phyloP scores from a whole-genome alignment of 2,329 filamentous ascomycete genomes.

The Aspergillus viridinutans region DNA sequence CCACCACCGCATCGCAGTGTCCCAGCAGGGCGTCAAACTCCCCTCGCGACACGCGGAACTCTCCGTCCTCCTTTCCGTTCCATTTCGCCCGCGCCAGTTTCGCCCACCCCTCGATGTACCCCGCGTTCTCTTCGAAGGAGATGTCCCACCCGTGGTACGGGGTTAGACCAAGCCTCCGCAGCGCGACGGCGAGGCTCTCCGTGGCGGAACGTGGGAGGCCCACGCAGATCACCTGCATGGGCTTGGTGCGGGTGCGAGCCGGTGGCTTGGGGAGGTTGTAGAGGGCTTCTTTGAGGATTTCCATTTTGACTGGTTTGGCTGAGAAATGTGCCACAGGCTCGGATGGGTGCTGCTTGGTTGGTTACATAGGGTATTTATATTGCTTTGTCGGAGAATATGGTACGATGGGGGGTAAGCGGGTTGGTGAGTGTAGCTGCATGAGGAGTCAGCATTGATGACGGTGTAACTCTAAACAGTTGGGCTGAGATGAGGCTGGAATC shows the following conservation, averaged over 20 bases:
- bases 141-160: conserved; percentile 21
- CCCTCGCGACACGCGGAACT: conserved; percentile 3
- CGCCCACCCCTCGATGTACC: conserved; percentile 1
- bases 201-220: conserved; percentile 22
- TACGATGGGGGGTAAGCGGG: not conserved
- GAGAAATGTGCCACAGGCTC: not conserved
- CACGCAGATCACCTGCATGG: conserved; percentile 20
- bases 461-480: not conserved
- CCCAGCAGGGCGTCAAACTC: conserved; percentile 30
- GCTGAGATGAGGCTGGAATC: no score
- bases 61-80: conserved; percentile 7
- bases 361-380: not conserved
- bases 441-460: not conserved
- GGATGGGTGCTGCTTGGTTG: not conserved
- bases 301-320: not conserved
- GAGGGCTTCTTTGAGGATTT: not conserved
- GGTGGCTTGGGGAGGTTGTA: conserved; percentile 4
- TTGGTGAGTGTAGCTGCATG: not conserved
- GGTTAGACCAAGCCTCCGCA: conserved; percentile 18
- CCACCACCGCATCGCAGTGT: conserved; percentile 25
- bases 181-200: conserved; percentile 19
- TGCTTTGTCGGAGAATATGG: not conserved
- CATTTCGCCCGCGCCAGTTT: conserved; percentile 11
- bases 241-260: conserved; percentile 8
- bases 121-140: conserved; percentile 6